A percentile compares a stretch with the other conserved stretches of the same genome.
These are phyloP conservation scores for Pythium diclinum DNA, from an alignment of 352 stramenopile species.

Conservation along the genomic window DNA sequence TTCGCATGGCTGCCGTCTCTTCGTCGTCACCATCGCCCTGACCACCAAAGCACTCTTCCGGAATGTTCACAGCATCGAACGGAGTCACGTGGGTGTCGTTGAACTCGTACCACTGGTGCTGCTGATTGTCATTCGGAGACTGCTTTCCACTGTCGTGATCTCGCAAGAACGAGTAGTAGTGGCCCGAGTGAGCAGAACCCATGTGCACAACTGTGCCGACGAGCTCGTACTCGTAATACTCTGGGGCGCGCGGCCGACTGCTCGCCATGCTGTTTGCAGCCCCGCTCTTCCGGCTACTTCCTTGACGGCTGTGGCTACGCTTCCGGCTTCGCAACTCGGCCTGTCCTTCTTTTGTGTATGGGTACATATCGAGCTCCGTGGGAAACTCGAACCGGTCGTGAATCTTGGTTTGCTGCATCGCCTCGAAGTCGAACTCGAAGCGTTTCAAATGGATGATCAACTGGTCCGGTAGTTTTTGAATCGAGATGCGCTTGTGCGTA, in stretches of 20 bases:
- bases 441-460: conserved; percentile 94
- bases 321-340: conserved; percentile 48
- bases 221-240: conserved; percentile 87
- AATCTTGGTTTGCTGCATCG: conserved; percentile 92
- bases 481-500: conserved; percentile 89
- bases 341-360: conserved; percentile 87
- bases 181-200: conserved; percentile 81
- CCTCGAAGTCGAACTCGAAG: conserved; percentile 95
- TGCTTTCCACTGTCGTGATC: conserved; percentile 43
- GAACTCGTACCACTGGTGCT: conserved; percentile 77
- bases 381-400: conserved; percentile 94
- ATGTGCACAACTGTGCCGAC: conserved; percentile 87
- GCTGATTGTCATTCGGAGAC: conserved; percentile 7
- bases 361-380: conserved; percentile 85
- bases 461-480: conserved; percentile 83
- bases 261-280: conserved; percentile 18
- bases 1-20: conserved; percentile 8
- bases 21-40: conserved; percentile 21
- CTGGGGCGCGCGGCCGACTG: conserved; percentile 36
- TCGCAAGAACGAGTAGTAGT: conserved; percentile 89
- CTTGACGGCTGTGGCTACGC: conserved; percentile 11
- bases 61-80: conserved; percentile 68
- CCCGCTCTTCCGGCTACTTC: conserved; percentile 11
- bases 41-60: conserved; percentile 63
- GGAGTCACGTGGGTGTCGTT: conserved; percentile 83